Percentiles rank a stretch among this genome's conserved stretches.
phyloP scores from a whole-genome alignment of 257 asterid species.

The Solanum bulbocastanum region DNA sequence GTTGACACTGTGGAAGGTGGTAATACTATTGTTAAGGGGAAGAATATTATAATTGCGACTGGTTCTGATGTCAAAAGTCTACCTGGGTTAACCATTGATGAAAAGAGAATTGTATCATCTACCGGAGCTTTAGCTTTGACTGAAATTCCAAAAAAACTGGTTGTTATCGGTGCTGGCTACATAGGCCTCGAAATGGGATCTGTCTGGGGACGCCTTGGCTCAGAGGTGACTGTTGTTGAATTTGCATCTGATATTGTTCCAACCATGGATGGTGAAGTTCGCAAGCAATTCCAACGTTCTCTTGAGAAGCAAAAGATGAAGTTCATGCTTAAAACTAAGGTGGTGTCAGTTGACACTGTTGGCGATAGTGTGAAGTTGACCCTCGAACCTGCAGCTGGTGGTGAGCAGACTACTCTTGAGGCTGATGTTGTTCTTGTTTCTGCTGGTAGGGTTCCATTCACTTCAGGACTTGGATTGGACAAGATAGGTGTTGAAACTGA shows the following conservation, averaged over 20 bases:
- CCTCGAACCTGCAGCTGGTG: slow-evolving; percentile 92
- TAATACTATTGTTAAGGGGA: slow-evolving; percentile 76
- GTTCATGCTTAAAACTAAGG: slow-evolving; percentile 89
- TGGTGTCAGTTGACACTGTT: slow-evolving; percentile 69
- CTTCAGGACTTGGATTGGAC: slow-evolving; percentile 73
- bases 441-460: slow-evolving; percentile 86
- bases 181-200: slow-evolving; percentile 99
- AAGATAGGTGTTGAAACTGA: slow-evolving; percentile 85
- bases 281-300: slow-evolving; percentile 83
- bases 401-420: slow-evolving; percentile 71
- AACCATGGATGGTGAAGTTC: slow-evolving; percentile 80
- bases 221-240: slow-evolving; percentile 89
- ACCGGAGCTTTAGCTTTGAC: slow-evolving; percentile 48
- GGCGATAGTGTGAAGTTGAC: slow-evolving; percentile 66
- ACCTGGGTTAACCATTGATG: slow-evolving; percentile 40
- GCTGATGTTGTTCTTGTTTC: slow-evolving; percentile 95
- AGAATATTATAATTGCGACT: slow-evolving; percentile 85
- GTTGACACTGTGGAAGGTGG: slow-evolving; percentile 80
- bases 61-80: slow-evolving; percentile 67
- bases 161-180: slow-evolving; percentile 97
- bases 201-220: slow-evolving; percentile 96
- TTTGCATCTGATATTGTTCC: slow-evolving; percentile 90
- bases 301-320: slow-evolving; percentile 98
- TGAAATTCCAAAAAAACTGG: slow-evolving; percentile 72
- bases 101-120: slow-evolving; percentile 38